Conservation (phyloP, 805 yeast genomes). For the Starmerella potacharoeniae region DNA sequence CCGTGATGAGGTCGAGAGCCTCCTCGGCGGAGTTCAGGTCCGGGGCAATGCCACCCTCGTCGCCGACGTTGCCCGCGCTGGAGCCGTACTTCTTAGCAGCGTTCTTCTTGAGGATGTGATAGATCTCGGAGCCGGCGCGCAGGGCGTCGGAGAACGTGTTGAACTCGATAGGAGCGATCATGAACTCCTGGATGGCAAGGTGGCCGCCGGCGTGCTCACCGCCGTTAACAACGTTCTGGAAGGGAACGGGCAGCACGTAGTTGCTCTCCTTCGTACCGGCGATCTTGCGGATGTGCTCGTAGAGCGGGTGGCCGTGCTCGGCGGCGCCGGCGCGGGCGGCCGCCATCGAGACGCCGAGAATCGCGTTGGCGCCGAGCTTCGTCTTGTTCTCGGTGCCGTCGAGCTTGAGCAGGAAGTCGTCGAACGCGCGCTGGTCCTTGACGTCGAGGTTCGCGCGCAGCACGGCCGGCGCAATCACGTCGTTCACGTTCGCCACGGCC, state of each 20-base stretch:
- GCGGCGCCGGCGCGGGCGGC: slow-evolving; percentile 98
- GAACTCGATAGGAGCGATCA: slow-evolving; percentile 95
- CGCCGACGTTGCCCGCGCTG: slow-evolving; percentile 99
- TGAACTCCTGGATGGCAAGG: slow-evolving; percentile 97
- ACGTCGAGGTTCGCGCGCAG: slow-evolving; percentile 71
- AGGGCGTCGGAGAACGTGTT: slow-evolving; percentile 85
- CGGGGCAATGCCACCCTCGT: slow-evolving; percentile 99
- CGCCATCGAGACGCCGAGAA: slow-evolving; percentile 95
- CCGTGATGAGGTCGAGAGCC: slow-evolving; percentile 88
- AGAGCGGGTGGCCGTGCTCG: slow-evolving; percentile 84
- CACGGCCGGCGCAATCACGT: slow-evolving; percentile 87
- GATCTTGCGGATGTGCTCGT: slow-evolving; percentile 77
- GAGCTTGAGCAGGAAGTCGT: slow-evolving; percentile 69
- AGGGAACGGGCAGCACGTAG: slow-evolving; percentile 93
- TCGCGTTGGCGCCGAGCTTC: slow-evolving; percentile 97
- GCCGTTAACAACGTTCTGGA: slow-evolving; percentile 98
- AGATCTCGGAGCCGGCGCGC: slow-evolving; percentile 95
- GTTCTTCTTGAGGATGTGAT: slow-evolving; percentile 88
- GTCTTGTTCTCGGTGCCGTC: slow-evolving; percentile 98
- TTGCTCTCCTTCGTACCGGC: slow-evolving; percentile 59
- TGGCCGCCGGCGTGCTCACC: slow-evolving; percentile 99
- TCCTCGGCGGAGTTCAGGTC: slow-evolving; percentile 89
- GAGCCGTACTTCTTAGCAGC: slow-evolving; percentile 94
- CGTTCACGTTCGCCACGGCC: slow-evolving; percentile 94
- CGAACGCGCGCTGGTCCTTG: slow-evolving; percentile 75